Evolutionary conservation across 257 asterid genomes (phyloP).

Genomic region (Forsythia suspensa): DNA sequence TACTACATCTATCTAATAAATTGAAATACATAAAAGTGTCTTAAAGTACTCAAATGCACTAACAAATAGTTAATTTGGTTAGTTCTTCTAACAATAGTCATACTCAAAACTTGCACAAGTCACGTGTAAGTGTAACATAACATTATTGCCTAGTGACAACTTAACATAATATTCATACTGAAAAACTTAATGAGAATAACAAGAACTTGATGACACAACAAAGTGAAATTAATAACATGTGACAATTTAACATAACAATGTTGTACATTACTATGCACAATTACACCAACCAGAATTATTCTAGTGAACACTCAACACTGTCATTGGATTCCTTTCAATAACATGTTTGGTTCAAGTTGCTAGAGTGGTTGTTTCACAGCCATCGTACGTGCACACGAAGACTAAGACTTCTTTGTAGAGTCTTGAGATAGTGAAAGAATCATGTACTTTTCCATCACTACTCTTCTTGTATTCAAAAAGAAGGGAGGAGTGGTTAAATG

Average conservation of each 20-base stretch:
- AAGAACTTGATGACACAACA: neutral
- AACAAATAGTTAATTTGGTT: neutral
- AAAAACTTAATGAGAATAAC: no score
- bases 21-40: no score
- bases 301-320: no score
- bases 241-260: neutral
- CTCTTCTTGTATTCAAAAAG: no score
- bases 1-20: no score
- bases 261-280: neutral
- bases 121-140: no score
- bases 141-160: no score
- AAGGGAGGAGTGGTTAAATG: no score
- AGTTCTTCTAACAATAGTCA: neutral
- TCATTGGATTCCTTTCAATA: neutral
- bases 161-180: no score
- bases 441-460: no score
- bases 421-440: no score
- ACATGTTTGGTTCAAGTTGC: slow-evolving; percentile 20
- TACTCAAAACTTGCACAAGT: neutral
- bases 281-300: neutral
- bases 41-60: no score
- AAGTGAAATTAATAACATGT: neutral
- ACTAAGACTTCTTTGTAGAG: slow-evolving; percentile 35
- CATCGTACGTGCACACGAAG: slow-evolving; percentile 63
- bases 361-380: slow-evolving; percentile 50